Evolutionary conservation across 139 green algal genomes (phyloP), one percentile per base, ranked within the genome.

Genomic region (Klebsormidium nitens): DNA sequence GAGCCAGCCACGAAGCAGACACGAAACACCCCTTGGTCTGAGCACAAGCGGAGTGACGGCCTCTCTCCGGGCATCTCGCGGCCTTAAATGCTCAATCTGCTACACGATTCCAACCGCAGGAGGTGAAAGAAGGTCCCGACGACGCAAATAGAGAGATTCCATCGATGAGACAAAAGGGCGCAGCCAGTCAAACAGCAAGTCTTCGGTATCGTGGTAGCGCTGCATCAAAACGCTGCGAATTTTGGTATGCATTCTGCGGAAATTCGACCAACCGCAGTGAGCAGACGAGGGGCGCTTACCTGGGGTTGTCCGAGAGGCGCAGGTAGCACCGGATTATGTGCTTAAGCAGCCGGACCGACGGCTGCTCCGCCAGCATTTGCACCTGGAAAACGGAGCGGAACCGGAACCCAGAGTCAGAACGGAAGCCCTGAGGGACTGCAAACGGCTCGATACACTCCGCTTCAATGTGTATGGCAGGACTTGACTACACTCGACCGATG

Each of bases 291-390:
- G 19, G 0, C 5, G 52, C 52, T 31, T 37, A 76, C 68, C 68
- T 78, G 5, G 76, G 84, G 74, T 95, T 93, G 73, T 95, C 89
- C 1, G 82, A 87, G 17, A 99, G 85, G 1, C 94, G 81, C 74
- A 99, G 86, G 78, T 98, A 99, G 82, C 94, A 99, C 40, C 94
- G 81, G 57, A 98, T 93, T 77, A 99, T 97, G 88, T 99, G 94
- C 84, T 99, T 99, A 3, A 99, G 85, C 65, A 99, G 85, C 1
- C 94, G 85, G 56, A 95, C 88, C 6, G 83, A 92, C 3, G 91
- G 93, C 81, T 92, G 83, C 80, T 96, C 91, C 29, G 78, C 85
- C 34, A 91, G 79, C 47, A 76, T 64, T 8, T 71, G 56, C 36
- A 96, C 91, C 91, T n/a, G n/a, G n/a, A n/a, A n/a, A n/a, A n/a